Percentiles rank a stretch among this genome's conserved stretches.
Conservation (phyloP, 2,329 filamentous ascomycete genomes). For the Tolypocladium guangdongense region DNA sequence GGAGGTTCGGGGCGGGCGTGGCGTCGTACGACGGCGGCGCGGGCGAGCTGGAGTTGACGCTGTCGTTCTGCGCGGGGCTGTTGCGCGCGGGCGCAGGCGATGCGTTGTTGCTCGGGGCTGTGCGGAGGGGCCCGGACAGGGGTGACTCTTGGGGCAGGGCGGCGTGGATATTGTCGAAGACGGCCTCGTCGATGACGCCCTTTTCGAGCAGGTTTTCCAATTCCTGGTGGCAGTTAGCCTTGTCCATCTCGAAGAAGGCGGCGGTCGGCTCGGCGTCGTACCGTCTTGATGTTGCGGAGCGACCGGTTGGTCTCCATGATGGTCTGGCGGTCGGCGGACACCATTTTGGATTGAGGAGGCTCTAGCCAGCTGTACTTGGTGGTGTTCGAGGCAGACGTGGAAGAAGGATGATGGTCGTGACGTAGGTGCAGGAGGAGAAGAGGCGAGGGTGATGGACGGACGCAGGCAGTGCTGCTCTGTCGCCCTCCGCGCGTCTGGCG, state of each 20-base stretch:
- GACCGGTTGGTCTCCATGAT: conserved; percentile 70
- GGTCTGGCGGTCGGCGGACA: conserved; percentile 41
- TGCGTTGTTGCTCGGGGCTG: conserved; percentile 23
- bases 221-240: conserved; percentile 54
- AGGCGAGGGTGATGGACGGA: neutral
- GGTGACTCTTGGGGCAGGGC: conserved; percentile 64
- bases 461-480: neutral
- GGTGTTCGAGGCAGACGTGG: neutral
- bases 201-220: conserved; percentile 82
- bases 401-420: neutral
- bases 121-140: conserved; percentile 38
- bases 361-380: neutral
- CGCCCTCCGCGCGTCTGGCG: too few species aligned
- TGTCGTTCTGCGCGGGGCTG: conserved; percentile 16
- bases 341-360: conserved; percentile 23
- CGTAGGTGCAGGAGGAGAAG: neutral
- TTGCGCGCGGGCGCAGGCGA: conserved; percentile 16
- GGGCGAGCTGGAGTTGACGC: conserved; percentile 20
- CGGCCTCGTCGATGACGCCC: conserved; percentile 62
- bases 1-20: conserved; percentile 32
- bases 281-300: conserved; percentile 77
- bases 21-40: conserved; percentile 42
- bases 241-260: neutral
- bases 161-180: conserved; percentile 63
- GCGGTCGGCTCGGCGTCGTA: conserved; percentile 19